These are phyloP conservation scores for Candida nemodendra DNA, from an alignment of 805 yeast genomes.

Conservation along the genomic window DNA sequence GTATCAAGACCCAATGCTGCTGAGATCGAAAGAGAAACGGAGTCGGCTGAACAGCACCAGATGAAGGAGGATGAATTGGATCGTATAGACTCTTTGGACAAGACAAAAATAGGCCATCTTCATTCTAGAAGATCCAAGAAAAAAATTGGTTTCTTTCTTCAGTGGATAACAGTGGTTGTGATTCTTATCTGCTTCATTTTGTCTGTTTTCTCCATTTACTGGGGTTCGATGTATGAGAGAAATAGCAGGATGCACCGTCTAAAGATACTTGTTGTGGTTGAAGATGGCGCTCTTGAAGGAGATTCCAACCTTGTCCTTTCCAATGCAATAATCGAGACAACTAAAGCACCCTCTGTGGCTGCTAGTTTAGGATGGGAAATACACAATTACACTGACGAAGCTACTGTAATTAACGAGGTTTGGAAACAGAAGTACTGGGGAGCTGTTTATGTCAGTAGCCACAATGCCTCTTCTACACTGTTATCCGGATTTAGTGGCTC, in stretches of 20 bases:
- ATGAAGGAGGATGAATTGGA: constrained; percentile 1
- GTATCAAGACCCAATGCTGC: constrained; percentile 12
- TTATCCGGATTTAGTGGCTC: constrained; percentile 37
- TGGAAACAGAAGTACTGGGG: constrained; percentile 64
- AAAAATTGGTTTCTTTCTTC: constrained; percentile 14
- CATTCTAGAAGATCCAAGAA: constrained; percentile 13
- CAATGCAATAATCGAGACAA: constrained; percentile 26
- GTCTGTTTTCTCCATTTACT: constrained; percentile 42
- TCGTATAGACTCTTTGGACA: constrained; percentile 1
- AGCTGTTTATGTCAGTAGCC: constrained; percentile 49
- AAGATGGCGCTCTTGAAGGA: constrained; percentile 26
- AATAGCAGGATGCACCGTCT: constrained; percentile 32
- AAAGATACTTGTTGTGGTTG: constrained; percentile 39
- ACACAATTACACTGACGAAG: constrained; percentile 27
- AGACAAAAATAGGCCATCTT: constrained; percentile 14
- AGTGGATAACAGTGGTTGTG: constrained; percentile 16
- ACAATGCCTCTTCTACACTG: constrained; percentile 41
- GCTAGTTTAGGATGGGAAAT: constrained; percentile 38
- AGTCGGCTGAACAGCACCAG: constrained; percentile 5
- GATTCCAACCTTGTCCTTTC: constrained; percentile 31
- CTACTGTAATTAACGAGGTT: constrained; percentile 43
- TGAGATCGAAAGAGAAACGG: constrained; percentile 4
- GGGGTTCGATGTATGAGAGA: constrained; percentile 46
- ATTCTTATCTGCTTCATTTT: constrained; percentile 38
- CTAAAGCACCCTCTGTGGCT: constrained; percentile 12